Evolutionary conservation across 169 alveolate species (phyloP).

Genomic region (Eimeria necatrix): DNA sequence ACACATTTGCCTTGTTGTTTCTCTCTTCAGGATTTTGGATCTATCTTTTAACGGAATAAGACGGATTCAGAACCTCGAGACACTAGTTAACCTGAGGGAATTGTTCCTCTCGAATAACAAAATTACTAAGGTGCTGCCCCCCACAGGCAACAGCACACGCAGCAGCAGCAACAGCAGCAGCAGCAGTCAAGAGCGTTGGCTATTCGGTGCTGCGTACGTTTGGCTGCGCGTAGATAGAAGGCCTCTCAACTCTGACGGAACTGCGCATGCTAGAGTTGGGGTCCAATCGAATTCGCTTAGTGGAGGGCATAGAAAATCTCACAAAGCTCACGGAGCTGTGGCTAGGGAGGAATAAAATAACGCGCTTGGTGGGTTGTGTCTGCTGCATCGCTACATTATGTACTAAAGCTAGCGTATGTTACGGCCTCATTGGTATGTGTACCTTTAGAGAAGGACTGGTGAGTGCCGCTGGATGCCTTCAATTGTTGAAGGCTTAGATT

Average conservation of each 20-base stretch:
- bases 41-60: slow-evolving; percentile 85
- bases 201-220: neutral
- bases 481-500: no score
- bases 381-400: no score
- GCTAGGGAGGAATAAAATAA: slow-evolving; percentile 93
- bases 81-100: slow-evolving; percentile 79
- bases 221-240: slow-evolving; percentile 73
- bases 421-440: no score
- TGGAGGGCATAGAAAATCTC: slow-evolving; percentile 43
- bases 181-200: slow-evolving; percentile 30
- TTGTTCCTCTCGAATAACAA: slow-evolving; percentile 84
- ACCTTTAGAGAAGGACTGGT: no score
- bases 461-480: no score
- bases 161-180: slow-evolving; percentile 6
- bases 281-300: slow-evolving; percentile 82
- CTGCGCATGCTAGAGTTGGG: slow-evolving; percentile 85
- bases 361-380: slow-evolving; percentile 63
- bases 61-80: slow-evolving; percentile 82
- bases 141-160: slow-evolving; percentile 18
- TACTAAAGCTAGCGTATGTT: no score
- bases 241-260: slow-evolving; percentile 78
- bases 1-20: neutral
- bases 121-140: slow-evolving; percentile 77
- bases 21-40: slow-evolving; percentile 78
- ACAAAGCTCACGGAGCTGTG: slow-evolving; percentile 88